Evolutionary conservation across 2,329 filamentous ascomycete species (phyloP), one percentile per base, ranked within the genome.

Genomic region (Cladosporium halotolerans): DNA sequence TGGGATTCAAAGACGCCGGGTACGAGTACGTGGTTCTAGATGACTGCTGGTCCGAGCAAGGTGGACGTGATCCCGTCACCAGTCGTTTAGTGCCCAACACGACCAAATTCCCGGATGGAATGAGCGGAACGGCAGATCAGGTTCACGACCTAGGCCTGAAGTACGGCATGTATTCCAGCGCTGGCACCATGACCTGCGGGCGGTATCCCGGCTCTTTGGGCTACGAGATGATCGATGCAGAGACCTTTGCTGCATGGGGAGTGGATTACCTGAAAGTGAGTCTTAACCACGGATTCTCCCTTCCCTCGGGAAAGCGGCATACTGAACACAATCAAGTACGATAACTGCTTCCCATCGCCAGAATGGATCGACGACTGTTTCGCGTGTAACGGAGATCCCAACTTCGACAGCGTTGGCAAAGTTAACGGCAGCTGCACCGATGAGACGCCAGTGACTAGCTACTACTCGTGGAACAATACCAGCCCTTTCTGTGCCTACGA

Each of bases 151-250:
- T 81, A 57, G 80, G 79, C 2, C 61, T 86, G 42, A 85, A 85
- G 62, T 68, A 84, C 9, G 83, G 83, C 1, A 83, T 86, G 54
- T 86, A 86, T 61, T 77, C 77, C 59, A 77, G 76, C 63, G 78
- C 78, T 0, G 78, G 79, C 40, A 70, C 54, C 45, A 64, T 55
- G 53, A 64, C 62, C 6, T 63, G 62, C 60, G 81, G 74, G 1
- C 75, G 76, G 4, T 83, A 82, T 60, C 76, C 79, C 10, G 82
- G 76, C 0, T 79, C 76, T 49, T 62, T 82, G 9, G 81, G 78
- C 1, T 75, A 78, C 58, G 82, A 86, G 59, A 65, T 72, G 1
- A 66, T 79, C 13, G 83, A 85, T 64, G 82, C 81, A 1, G 66
- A 74, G 40, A 77, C 78, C 0, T 84, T 79, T 62, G 77, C 78